Percentiles rank a stretch among this genome's conserved stretches.
These are phyloP conservation scores for Phytopythium ostracodes DNA, from an alignment of 352 stramenopile species.

Conservation along the genomic window DNA sequence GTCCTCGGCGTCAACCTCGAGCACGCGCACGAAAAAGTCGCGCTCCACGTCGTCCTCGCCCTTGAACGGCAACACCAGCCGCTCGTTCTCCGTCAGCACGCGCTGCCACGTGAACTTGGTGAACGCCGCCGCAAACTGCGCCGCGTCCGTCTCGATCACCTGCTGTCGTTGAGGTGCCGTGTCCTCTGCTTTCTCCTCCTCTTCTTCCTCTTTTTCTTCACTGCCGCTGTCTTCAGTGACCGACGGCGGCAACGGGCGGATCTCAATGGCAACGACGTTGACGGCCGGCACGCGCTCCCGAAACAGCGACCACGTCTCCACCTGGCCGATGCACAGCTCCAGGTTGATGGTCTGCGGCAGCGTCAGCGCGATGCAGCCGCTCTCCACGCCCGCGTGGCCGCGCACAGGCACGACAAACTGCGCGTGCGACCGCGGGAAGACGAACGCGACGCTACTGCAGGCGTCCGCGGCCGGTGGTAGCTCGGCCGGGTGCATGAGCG, in stretches of 20 bases:
- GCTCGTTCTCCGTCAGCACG: conserved; percentile 79
- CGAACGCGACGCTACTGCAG: conserved; percentile 20
- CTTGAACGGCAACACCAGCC: conserved; percentile 49
- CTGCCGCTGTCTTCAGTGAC: conserved; percentile 10
- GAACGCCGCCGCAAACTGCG: conserved; percentile 51
- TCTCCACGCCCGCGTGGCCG: conserved; percentile 29
- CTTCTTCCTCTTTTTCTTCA: conserved; percentile 15
- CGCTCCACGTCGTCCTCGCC: conserved; percentile 32
- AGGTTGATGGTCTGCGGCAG: conserved; percentile 74
- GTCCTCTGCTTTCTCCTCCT: not conserved
- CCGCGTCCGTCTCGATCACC: conserved; percentile 37
- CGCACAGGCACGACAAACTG: conserved; percentile 71
- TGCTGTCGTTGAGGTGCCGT: not conserved
- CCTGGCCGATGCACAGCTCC: conserved; percentile 70
- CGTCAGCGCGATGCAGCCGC: conserved; percentile 55
- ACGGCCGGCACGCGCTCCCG: conserved; percentile 36
- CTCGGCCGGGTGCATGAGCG: conserved; percentile 54
- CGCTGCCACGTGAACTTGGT: conserved; percentile 47
- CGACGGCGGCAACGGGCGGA: conserved; percentile 38
- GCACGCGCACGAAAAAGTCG: conserved; percentile 67
- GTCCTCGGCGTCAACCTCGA: conserved; percentile 68
- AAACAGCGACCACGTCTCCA: conserved; percentile 75
- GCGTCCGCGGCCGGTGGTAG: conserved; percentile 29
- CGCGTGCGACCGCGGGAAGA: conserved; percentile 64
- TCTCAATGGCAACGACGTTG: conserved; percentile 60